Conservation (phyloP, 495 filamentous ascomycete genomes). For the Echria macrotheca region DNA sequence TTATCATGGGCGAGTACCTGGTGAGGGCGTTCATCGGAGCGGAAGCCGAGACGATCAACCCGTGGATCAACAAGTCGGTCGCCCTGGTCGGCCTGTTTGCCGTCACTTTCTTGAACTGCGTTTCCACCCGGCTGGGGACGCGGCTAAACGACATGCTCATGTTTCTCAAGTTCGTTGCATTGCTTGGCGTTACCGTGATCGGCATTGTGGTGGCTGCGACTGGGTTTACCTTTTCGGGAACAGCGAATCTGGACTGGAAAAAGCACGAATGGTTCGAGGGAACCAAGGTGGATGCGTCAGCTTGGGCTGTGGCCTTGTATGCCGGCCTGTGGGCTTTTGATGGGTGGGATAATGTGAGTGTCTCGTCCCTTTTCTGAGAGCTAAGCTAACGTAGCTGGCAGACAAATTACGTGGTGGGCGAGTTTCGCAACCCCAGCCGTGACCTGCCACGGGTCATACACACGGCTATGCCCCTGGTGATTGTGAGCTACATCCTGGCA, state of each 20-base stretch:
- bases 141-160: conserved; percentile 84
- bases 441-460: conserved; percentile 95
- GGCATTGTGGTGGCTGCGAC: conserved; percentile 88
- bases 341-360: conserved; percentile 93
- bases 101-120: conserved; percentile 81
- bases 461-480: conserved; percentile 93
- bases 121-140: conserved; percentile 83
- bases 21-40: conserved; percentile 80
- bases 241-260: conserved; percentile 83
- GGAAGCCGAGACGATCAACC: conserved; percentile 66
- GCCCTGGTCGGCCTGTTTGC: conserved; percentile 68
- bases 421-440: conserved; percentile 85
- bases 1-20: conserved; percentile 96
- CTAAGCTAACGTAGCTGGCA: conserved; percentile 29
- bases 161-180: conserved; percentile 91
- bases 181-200: conserved; percentile 80
- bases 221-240: conserved; percentile 68
- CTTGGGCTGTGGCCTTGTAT: conserved; percentile 89
- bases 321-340: conserved; percentile 97
- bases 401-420: conserved; percentile 96
- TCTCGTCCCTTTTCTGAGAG: background rate
- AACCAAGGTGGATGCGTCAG: conserved; percentile 69
- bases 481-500: conserved; percentile 80
- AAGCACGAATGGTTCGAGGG: conserved; percentile 81
- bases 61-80: conserved; percentile 88